Conservation (phyloP, 176 grass and related monocot species). For the Alloteropsis semialata region DNA sequence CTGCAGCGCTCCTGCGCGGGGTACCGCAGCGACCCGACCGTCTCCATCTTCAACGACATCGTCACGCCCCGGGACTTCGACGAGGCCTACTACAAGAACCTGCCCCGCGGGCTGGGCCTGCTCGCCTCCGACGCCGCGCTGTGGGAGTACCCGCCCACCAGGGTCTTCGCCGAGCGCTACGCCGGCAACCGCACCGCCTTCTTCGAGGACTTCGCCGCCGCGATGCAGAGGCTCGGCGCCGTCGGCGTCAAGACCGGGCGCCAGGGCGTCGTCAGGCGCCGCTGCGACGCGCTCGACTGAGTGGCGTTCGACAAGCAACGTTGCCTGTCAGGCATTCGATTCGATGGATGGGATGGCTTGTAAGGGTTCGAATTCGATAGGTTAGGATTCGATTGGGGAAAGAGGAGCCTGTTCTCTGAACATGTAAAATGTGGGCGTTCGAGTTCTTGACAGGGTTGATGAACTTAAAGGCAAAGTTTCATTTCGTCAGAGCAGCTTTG, state of each 20-base stretch:
- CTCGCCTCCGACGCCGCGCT: slow-evolving; percentile 76
- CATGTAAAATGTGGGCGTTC: background rate
- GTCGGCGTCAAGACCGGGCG: slow-evolving; percentile 71
- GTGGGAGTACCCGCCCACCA: slow-evolving; percentile 58
- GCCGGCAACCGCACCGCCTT: slow-evolving; percentile 78
- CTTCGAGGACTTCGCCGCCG: slow-evolving; percentile 82
- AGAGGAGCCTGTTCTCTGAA: background rate
- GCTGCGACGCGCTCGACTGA: slow-evolving; percentile 77
- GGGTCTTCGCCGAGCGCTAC: slow-evolving; percentile 62
- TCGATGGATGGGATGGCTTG: background rate
- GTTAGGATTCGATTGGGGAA: slow-evolving; percentile 4
- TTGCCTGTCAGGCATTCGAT: background rate
- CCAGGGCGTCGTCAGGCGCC: slow-evolving; percentile 68
- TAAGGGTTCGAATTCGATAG: background rate
- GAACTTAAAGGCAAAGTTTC: background rate
- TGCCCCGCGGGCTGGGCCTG: slow-evolving; percentile 60
- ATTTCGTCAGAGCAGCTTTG: background rate
- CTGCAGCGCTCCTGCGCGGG: slow-evolving; percentile 70
- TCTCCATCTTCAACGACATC: slow-evolving; percentile 92
- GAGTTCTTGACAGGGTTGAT: background rate
- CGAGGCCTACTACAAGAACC: slow-evolving; percentile 88
- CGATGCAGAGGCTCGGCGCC: slow-evolving; percentile 84
- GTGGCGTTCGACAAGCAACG: no score
- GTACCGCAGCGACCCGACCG: slow-evolving; percentile 58
- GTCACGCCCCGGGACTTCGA: slow-evolving; percentile 74